A percentile compares a stretch with the other conserved stretches of the same genome.
These are phyloP conservation scores for Beauveria scarabaeidicola DNA, from an alignment of 2,329 filamentous ascomycete genomes.

Conservation along the genomic window DNA sequence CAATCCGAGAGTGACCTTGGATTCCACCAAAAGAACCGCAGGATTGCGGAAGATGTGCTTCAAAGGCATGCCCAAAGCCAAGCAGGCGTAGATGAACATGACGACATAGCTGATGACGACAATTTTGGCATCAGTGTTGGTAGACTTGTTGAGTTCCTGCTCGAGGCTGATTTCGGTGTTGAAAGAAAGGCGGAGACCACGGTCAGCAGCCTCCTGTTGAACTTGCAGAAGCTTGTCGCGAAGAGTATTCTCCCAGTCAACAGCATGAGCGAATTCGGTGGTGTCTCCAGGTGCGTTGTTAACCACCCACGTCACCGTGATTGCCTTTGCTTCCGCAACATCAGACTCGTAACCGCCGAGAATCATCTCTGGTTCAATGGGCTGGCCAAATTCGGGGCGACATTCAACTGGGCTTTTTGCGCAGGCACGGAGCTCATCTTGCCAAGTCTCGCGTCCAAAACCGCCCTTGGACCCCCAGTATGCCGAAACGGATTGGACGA, in stretches of 20 bases:
- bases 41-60: slow-evolving; percentile 74
- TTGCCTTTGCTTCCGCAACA: slow-evolving; percentile 64
- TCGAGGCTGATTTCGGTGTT: slow-evolving; percentile 92
- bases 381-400: slow-evolving; percentile 81
- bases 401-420: slow-evolving; percentile 74
- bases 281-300: slow-evolving; percentile 75
- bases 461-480: slow-evolving; percentile 64
- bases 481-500: slow-evolving; percentile 83
- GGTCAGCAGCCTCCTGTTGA: slow-evolving; percentile 67
- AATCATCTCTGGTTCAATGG: slow-evolving; percentile 75
- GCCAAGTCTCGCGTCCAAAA: slow-evolving; percentile 50
- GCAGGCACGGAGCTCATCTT: slow-evolving; percentile 62
- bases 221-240: slow-evolving; percentile 66
- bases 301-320: slow-evolving; percentile 92
- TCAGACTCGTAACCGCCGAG: slow-evolving; percentile 70
- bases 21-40: slow-evolving; percentile 78
- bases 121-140: slow-evolving; percentile 96
- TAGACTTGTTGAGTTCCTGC: slow-evolving; percentile 93
- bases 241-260: slow-evolving; percentile 82
- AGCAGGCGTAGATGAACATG: slow-evolving; percentile 96
- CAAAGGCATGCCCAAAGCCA: slow-evolving; percentile 81
- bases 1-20: slow-evolving; percentile 93
- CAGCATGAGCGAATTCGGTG: slow-evolving; percentile 59
- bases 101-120: slow-evolving; percentile 93
- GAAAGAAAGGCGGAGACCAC: slow-evolving; percentile 83